Base-by-base conservation (phyloP, 2,329 filamentous ascomycete genomes). In the Clonostachys solani region DNA sequence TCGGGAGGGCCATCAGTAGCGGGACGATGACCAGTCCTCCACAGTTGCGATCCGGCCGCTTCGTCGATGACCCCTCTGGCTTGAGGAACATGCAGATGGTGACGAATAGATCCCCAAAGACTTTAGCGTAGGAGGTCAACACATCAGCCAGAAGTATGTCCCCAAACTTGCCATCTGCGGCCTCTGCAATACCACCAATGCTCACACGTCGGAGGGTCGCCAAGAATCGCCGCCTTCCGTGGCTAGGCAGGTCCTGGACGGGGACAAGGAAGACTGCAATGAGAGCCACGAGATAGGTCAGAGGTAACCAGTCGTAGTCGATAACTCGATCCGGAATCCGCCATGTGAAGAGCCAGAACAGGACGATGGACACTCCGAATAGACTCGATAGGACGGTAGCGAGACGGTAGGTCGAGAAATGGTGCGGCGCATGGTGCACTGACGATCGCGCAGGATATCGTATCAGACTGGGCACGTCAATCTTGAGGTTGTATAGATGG, bases 81-180 rank as follows among this genome's bases (percentile, higher is more conserved):
- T 80, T 80, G 60, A 95, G 81, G 66, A 95, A 92, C 92, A 96
- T 96, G 80, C 91, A 97, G 29, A 91, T 68, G 43, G 84, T 84
- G 47, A 97, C 87, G 63, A 91, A 96, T 12, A 96, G 71, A 65
- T 99, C 94, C 19, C 86, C 92, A 29, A 95, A 75, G 33, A 96
- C 87, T 66, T 95, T 96, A 51, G 92, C 86, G 65, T 97, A 99
- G 59, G 89, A 95, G 40, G 94, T 99, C 56, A 97, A 71, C 47
- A 91, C 92, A 77, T 99, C 94, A 34, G 94, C 92, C 16, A 99
- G 81, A 49, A 99, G 71, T 45, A 97, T 87, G 62, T 99, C 94
- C 47, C 90, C 92, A 59, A 97, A 97, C 62, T 95, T 96, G 47
- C 92, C 91, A 65, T 96, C 88, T 56, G 88, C 81, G 1, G 88